Percentiles rank a stretch among this genome's conserved stretches.
These are phyloP conservation scores for Mesembryanthemum crystallinum DNA, from an alignment of 148 eudicot genomes.

Conservation along the genomic window DNA sequence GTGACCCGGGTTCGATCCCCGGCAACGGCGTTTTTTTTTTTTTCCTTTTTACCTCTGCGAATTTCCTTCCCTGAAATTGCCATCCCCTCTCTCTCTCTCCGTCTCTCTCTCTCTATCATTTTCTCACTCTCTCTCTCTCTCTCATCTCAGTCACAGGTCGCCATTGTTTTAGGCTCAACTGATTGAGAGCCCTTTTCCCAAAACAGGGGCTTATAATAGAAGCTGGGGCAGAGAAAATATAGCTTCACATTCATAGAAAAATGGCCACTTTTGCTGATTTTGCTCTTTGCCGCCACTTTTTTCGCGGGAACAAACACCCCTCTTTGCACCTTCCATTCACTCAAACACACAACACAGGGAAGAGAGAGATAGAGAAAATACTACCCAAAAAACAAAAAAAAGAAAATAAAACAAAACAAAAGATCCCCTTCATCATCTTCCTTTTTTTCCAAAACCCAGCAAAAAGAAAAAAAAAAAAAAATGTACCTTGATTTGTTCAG, in stretches of 20 bases:
- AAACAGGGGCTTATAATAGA: slow-evolving; percentile 9
- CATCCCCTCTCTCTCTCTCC: not conserved
- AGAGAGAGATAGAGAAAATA: not conserved
- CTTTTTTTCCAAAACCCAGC: slow-evolving; percentile 9
- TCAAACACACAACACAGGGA: not conserved
- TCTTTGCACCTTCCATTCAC: not conserved
- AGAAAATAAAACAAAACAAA: not conserved
- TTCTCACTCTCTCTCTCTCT: not conserved
- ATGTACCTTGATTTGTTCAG: not conserved
- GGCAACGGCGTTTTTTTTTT: slow-evolving; percentile 69
- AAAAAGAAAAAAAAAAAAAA: not conserved
- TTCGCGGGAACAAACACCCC: not conserved
- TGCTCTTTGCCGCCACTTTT: not conserved
- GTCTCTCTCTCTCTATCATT: not conserved
- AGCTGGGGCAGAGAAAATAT: slow-evolving; percentile 19
- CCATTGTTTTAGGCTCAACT: not conserved
- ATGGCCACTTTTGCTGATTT: not conserved
- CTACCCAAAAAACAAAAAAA: too few species aligned
- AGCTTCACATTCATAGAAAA: not conserved
- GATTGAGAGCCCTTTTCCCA: too few species aligned
- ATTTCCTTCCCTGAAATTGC: not conserved
- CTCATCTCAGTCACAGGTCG: not conserved
- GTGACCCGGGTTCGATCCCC: slow-evolving; percentile 99
- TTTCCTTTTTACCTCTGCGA: not conserved
- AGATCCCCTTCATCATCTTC: not conserved